Base-by-base conservation (phyloP, 139 green algal genomes). In the Tetradesmus lagerheimii region DNA sequence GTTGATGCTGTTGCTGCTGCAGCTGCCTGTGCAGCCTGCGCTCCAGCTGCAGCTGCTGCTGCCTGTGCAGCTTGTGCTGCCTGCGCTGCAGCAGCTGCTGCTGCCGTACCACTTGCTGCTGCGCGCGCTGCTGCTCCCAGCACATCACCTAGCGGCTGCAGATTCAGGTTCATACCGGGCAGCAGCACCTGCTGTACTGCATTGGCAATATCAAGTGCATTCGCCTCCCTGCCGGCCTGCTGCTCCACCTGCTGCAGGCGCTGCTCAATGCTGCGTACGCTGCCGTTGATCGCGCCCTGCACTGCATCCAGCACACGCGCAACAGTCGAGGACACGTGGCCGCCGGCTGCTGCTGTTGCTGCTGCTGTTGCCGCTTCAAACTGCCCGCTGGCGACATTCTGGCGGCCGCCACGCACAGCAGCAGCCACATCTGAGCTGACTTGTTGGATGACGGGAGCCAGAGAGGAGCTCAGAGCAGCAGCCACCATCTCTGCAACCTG, bases 121-220 rank as follows among this genome's bases (percentile, higher is more conserved):
- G 79, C 57, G 29, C 62, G 37, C 41, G 86, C 86, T 29, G 86
- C 86, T 41, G 50, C 86, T 18, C 47, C 47, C 0, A 79, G 2
- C 8, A 27, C 77, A 0, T 64, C 76, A 0, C 47, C 76, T 6
- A 85, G 20, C 18, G 45, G 76, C 86, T 85, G 50, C 86, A 85
- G 18, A 1, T 89, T 38, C 35, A 81, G 35, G 34, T 45, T 82
- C 15, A 66, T 5, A 29, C 43, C 14, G 2, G 87, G 87, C 78
- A 80, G 76, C 77, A 91, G 53, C 78, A 79, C 79, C 20, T 79
- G 53, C 87, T 91, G 87, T 37, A 91, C 78, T 31, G 79, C 80
- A 14, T 27, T 35, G 20, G 79, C 77, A 37, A 91, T 86, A 34
- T 91, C 87, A 20, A 76, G 4, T 31, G 66, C 57, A 45, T 80